phyloP scores from a whole-genome alignment of 257 asterid species.

The Scutellaria minor region DNA sequence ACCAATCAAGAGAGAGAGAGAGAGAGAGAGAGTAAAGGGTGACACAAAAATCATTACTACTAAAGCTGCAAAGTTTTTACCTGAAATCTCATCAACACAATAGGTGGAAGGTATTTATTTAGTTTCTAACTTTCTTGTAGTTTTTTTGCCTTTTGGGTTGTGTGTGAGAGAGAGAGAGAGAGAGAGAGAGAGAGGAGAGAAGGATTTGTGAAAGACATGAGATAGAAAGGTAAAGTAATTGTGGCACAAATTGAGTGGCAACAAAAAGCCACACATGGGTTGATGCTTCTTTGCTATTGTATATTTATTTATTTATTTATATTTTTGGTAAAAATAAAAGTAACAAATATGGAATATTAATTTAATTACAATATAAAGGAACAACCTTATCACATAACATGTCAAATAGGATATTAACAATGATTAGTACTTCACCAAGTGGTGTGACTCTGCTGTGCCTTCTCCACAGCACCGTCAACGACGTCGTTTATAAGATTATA shows the following conservation, averaged over 20 bases:
- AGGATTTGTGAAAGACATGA: constrained; percentile 3
- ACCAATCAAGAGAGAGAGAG: neutral
- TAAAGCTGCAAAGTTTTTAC: constrained; percentile 17
- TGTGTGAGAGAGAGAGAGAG: neutral
- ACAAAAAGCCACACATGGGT: constrained; percentile 46
- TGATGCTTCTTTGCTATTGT: constrained; percentile 37
- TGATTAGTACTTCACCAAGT: constrained; percentile 33
- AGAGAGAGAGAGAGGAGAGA: neutral
- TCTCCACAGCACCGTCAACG: neutral
- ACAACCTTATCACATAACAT: constrained; percentile 26
- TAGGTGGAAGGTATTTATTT: neutral
- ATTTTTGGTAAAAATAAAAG: neutral
- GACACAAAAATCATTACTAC: neutral
- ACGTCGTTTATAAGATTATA: no score
- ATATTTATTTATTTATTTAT: no score
- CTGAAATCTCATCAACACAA: constrained; percentile 24
- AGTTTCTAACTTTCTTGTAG: constrained; percentile 6
- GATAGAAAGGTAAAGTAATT: constrained; percentile 29
- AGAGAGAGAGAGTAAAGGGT: neutral
- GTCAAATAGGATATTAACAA: constrained; percentile 1
- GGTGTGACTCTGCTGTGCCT: constrained; percentile 12
- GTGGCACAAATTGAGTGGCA: constrained; percentile 35
- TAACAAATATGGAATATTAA: neutral
- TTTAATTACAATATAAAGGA: neutral
- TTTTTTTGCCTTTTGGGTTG: neutral